Evolutionary conservation across 306 rosid genomes (phyloP), one percentile per base, ranked within the genome.

Genomic region (Dalbergia cochinchinensis): DNA sequence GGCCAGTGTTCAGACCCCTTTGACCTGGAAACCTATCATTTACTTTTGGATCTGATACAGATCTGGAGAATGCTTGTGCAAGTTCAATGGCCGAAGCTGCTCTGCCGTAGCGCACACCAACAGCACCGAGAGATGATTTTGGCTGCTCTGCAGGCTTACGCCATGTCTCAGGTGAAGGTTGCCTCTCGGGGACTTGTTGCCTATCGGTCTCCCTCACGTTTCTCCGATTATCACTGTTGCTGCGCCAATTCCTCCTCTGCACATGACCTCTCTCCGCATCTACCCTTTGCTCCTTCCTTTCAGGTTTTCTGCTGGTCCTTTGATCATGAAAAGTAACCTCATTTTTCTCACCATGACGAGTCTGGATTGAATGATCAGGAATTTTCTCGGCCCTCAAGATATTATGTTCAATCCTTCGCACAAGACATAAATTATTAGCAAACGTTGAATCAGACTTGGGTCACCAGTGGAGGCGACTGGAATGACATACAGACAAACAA

Each of bases 1-100:
- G 88, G 18, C 89, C 88, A 42, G 89, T 77, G 74, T 83, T 83
- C 69, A 87, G 81, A 57, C 85, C 91, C 87, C 84, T 89, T 69
- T 84, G 91, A 77, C 86, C 84, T 5, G 96, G 77, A 82, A 76
- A 69, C 73, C 77, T 85, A 73, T 92, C 92, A 41, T 86, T 64
- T 42, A 72, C 69, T 47, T 83, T 89, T 3, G 98, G 90, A 80
- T 93, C 93, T 2, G 99, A 93, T 58, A 87, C 92, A 12, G 99
- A 91, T 84, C 82, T 93, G 14, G 99, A 96, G 89, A 93, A 96
- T 69, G 94, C 90, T 88, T 92, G 94, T 35, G 97, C 99, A 78
- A 96, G 98, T 77, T 96, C 99, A 54, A 96, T 76, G 0, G 99
- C 98, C 1, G 99, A 93, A 82, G 99, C 92, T 39, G 91, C 99